Percentiles rank a stretch among this genome's conserved stretches.
phyloP scores from a whole-genome alignment of 2,329 filamentous ascomycete genomes.

The Ilyonectria robusta region DNA sequence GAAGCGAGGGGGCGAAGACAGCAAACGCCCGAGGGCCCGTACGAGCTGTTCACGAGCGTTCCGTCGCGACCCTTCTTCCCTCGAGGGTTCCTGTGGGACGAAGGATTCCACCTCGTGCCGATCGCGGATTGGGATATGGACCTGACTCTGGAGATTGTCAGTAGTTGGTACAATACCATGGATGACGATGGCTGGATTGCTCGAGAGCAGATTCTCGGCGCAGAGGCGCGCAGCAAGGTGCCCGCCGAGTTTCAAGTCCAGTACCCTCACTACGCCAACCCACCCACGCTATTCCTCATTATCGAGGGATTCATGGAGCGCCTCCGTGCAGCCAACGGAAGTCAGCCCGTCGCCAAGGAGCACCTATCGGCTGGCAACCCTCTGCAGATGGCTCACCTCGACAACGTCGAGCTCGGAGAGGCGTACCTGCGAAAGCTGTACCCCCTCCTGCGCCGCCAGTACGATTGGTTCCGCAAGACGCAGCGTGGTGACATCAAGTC shows the following conservation, averaged over 20 bases:
- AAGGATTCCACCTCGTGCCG: constrained; percentile 94
- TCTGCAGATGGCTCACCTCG: constrained; percentile 75
- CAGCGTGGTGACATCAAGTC: constrained; percentile 91
- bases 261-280: constrained; percentile 98
- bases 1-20: constrained; percentile 79
- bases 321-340: constrained; percentile 71
- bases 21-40: constrained; percentile 83
- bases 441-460: constrained; percentile 89
- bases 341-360: constrained; percentile 59
- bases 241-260: constrained; percentile 93
- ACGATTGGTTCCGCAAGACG: constrained; percentile 94
- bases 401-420: constrained; percentile 76
- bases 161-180: constrained; percentile 96
- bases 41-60: constrained; percentile 90
- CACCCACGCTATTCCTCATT: constrained; percentile 92
- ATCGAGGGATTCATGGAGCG: constrained; percentile 88
- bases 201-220: constrained; percentile 93
- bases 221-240: constrained; percentile 94
- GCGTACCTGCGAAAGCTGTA: constrained; percentile 84
- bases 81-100: constrained; percentile 96
- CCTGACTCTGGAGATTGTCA: constrained; percentile 87
- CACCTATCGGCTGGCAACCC: constrained; percentile 58
- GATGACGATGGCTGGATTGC: constrained; percentile 98
- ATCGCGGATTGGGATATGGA: constrained; percentile 96
- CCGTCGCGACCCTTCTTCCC: constrained; percentile 97